Evolutionary conservation across 306 rosid genomes (phyloP).

Genomic region (Pyrus bretschneideri): DNA sequence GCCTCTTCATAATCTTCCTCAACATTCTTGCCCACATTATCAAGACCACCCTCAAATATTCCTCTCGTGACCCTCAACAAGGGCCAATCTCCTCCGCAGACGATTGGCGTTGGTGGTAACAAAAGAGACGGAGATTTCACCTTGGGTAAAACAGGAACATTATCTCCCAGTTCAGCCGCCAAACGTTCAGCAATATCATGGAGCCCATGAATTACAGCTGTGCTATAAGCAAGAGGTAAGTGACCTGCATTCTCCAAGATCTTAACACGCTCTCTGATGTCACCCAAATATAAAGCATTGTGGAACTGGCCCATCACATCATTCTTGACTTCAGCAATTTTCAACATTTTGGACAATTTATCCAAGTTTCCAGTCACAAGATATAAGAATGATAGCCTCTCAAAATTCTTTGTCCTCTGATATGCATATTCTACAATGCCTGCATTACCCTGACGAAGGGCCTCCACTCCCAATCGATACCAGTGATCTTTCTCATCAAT

Average conservation of each 20-base stretch:
- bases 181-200: constrained; percentile 64
- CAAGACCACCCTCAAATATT: constrained; percentile 70
- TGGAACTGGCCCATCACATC: constrained; percentile 93
- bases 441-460: constrained; percentile 82
- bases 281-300: constrained; percentile 84
- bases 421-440: constrained; percentile 86
- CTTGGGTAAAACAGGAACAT: constrained; percentile 54
- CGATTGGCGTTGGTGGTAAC: constrained; percentile 58
- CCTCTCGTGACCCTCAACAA: constrained; percentile 70
- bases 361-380: constrained; percentile 72
- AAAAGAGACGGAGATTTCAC: constrained; percentile 59
- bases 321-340: constrained; percentile 53
- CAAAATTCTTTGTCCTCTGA: constrained; percentile 74
- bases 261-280: constrained; percentile 61
- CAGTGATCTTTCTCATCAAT: constrained; percentile 90
- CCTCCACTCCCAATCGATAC: constrained; percentile 79
- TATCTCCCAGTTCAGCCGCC: constrained; percentile 66
- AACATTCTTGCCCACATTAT: constrained; percentile 30
- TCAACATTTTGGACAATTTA: constrained; percentile 79
- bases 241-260: constrained; percentile 77
- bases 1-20: constrained; percentile 60
- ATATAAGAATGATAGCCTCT: constrained; percentile 12
- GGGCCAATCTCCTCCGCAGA: constrained; percentile 79
- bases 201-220: constrained; percentile 67
- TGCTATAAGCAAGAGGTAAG: constrained; percentile 67